These are phyloP conservation scores for Aspergillus felis DNA, from an alignment of 2,329 filamentous ascomycete species.

Conservation along the genomic window DNA sequence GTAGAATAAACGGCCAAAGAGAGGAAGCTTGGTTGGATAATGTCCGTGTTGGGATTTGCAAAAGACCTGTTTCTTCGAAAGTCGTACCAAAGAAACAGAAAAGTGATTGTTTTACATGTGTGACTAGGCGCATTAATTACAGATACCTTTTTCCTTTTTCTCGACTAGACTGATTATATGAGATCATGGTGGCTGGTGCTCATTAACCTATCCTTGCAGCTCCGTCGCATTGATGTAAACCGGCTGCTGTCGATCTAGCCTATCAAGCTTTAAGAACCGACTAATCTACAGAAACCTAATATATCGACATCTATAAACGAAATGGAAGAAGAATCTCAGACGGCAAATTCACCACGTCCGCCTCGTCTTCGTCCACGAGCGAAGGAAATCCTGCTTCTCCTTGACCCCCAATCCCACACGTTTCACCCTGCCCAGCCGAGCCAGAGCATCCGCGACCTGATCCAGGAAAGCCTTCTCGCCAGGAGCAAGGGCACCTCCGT, in stretches of 20 bases:
- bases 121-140: background rate
- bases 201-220: no score
- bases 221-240: background rate
- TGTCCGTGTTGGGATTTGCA: slow-evolving; percentile 9
- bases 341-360: slow-evolving; percentile 20
- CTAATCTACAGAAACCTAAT: background rate
- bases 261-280: background rate
- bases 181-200: no score
- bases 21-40: background rate
- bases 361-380: slow-evolving; percentile 57
- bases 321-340: background rate
- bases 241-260: no score
- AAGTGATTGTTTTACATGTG: background rate
- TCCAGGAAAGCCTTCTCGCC: slow-evolving; percentile 72
- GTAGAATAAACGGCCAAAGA: slow-evolving; percentile 23
- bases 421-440: slow-evolving; percentile 83
- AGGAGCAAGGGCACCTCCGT: slow-evolving; percentile 29
- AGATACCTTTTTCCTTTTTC: background rate
- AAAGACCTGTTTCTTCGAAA: background rate
- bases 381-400: slow-evolving; percentile 80
- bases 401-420: slow-evolving; percentile 76
- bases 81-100: background rate
- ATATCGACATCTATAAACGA: background rate
- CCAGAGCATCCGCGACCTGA: slow-evolving; percentile 76
- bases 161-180: background rate